Base-by-base conservation (phyloP, 371 early-diverging fungal genomes). In the Mucor velutinosus region DNA sequence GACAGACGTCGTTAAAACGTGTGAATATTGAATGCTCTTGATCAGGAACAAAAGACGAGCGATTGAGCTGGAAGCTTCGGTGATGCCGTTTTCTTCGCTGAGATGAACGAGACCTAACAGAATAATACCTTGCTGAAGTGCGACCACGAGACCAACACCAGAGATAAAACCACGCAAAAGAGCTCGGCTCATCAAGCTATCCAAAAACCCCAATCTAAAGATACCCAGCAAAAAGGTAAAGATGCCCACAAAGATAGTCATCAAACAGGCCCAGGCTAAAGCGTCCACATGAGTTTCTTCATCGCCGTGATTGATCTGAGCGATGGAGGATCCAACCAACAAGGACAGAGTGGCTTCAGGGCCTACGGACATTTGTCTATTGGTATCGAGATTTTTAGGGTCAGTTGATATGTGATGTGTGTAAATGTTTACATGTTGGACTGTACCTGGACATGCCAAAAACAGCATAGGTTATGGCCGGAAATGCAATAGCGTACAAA, bases 261-360 rank as follows among this genome's bases (percentile, higher is more conserved):
- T 83, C 15, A 92, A 72, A 45, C 88, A 85, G 7, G 94, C 90
- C 69, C 93, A 87, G 7, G 87, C 86, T 12, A 88, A 67, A 14
- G 85, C 85, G 47, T 76, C 76, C 3, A 61, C 17, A 55, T 71
- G 62, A 45, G 76, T 72, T 69, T 85, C 86, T 75, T 86, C 81
- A 67, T 88, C 49, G 7, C 81, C 58, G 79, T 86, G 32, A 91
- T 87, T 37, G 90, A 90, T 32, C 97, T 97, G 4, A 93, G 90
- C 29, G 97, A 84, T 67, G 96, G 90, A 8, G 96, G 98, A 97
- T 4, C 98, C 97, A 66, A 96, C 88, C 30, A 98, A 82, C 66
- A 96, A 90, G 8, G 97, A 93, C 0, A 96, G 84, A 0, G 96
- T 85, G 2, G 98, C 95, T 77, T 96, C 97, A 10, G 98, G 98